Evolutionary conservation across 2,329 filamentous ascomycete genomes (phyloP).

Genomic region (Graphilbum fragrans): DNA sequence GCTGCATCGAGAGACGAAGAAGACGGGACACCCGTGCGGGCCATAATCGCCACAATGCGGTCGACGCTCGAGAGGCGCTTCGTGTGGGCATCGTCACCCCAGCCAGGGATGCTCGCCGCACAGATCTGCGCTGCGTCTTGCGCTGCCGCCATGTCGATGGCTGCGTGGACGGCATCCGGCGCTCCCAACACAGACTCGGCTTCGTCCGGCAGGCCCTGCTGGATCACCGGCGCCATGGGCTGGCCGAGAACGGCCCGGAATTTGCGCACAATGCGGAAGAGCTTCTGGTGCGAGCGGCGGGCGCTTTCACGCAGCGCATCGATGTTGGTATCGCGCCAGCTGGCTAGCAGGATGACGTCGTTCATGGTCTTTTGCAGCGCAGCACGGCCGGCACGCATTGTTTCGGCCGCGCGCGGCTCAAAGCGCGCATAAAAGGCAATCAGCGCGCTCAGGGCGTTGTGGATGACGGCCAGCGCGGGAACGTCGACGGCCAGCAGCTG

Average conservation of each 20-base stretch:
- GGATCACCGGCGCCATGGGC: conserved; percentile 55
- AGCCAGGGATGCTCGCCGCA: conserved; percentile 21
- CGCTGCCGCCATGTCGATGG: conserved; percentile 9
- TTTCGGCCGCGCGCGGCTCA: conserved; percentile 50
- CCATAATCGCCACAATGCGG: conserved; percentile 9
- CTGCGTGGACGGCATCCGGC: not conserved
- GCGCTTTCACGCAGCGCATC: conserved; percentile 80
- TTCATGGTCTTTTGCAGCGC: conserved; percentile 85
- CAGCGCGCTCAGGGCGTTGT: conserved; percentile 61
- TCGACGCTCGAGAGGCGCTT: conserved; percentile 58
- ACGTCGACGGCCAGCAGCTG: conserved; percentile 47
- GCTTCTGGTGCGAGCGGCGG: conserved; percentile 76
- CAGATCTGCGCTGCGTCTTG: conserved; percentile 20
- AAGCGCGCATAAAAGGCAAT: conserved; percentile 64
- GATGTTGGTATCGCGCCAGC: conserved; percentile 98
- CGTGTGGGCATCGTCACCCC: conserved; percentile 26
- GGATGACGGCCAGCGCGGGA: conserved; percentile 43
- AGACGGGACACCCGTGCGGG: conserved; percentile 35
- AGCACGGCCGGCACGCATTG: conserved; percentile 53
- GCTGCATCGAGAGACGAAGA: conserved; percentile 27
- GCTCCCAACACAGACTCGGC: conserved; percentile 12
- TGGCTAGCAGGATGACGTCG: conserved; percentile 83
- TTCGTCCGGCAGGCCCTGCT: conserved; percentile 46
- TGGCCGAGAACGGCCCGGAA: conserved; percentile 71
- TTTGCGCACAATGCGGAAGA: conserved; percentile 84